A percentile compares a stretch with the other conserved stretches of the same genome.
Conservation (phyloP, 352 stramenopile genomes). For the Phytopythium litorale region DNA sequence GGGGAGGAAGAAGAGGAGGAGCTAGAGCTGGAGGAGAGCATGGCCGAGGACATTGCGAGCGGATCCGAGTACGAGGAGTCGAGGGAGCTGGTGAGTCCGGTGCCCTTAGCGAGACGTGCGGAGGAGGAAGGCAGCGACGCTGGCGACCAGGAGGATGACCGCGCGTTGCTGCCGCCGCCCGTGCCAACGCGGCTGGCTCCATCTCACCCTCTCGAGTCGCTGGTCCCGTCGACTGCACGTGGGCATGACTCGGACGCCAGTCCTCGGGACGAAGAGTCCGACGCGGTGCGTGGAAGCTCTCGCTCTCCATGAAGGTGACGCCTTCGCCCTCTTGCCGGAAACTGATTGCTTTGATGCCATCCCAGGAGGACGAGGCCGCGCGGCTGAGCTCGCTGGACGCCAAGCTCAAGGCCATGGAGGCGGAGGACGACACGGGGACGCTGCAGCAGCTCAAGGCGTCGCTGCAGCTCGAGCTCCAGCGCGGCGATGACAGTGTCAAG, state of each 20-base stretch:
- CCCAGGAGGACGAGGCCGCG: slow-evolving; percentile 45
- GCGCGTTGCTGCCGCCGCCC: slow-evolving; percentile 21
- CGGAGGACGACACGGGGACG: slow-evolving; percentile 72
- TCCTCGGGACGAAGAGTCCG: slow-evolving; percentile 50
- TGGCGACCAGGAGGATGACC: slow-evolving; percentile 19
- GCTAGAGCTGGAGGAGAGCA: slow-evolving; percentile 36
- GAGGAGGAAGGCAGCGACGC: slow-evolving; percentile 6
- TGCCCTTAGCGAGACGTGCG: background rate
- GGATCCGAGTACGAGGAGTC: slow-evolving; percentile 59
- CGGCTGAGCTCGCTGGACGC: slow-evolving; percentile 65
- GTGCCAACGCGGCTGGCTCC: slow-evolving; percentile 9
- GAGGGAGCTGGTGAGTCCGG: slow-evolving; percentile 15
- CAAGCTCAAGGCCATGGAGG: slow-evolving; percentile 82
- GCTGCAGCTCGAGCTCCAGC: slow-evolving; percentile 53
- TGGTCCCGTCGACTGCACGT: background rate
- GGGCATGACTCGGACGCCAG: background rate
- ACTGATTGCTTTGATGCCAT: background rate
- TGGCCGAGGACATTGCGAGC: slow-evolving; percentile 52
- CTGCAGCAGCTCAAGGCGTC: slow-evolving; percentile 76
- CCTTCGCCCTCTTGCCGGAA: background rate
- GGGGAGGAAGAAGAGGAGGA: slow-evolving; percentile 19
- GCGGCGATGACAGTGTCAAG: slow-evolving; percentile 10
- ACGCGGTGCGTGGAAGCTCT: slow-evolving; percentile 28
- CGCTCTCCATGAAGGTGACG: background rate
- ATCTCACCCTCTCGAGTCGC: background rate